Evolutionary conservation across 192 early-diverging fungal genomes (phyloP), one percentile per base, ranked within the genome.

Genomic region (Phlyctochytrium arcticum): DNA sequence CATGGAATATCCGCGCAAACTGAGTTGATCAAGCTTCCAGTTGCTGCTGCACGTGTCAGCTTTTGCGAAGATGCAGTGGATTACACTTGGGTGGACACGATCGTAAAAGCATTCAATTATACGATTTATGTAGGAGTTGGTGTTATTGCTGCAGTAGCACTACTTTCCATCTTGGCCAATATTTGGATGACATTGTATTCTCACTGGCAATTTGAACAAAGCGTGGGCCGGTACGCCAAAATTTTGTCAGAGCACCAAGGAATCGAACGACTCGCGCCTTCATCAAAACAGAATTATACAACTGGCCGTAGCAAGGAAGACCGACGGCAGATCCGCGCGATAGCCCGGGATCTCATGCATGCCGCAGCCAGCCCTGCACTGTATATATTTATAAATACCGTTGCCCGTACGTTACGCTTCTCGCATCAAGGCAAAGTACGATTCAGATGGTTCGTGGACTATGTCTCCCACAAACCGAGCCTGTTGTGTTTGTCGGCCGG

Each of bases 391-490:
- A 67, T 53, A 23, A 37, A 23, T 5, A 23, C 26, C 24, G 12
- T 67, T 57, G 37, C 46, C 46, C 15, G 46, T 5, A 4, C 50
- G 3, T 19, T 58, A 5, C 8, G 10, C 15, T 47, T 37, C 21
- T 57, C 65, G 0, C 55, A 59, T 21, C 15, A 10, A 26, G 57
- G 46, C 32, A 31, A 47, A n/a, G 31, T 51, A 34, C 65, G 65
- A 24, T 37, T 67, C 44, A 27, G 48, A 8, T 69, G 67, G 67
- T 62, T 69, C 42, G n/a, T 69, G 5, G 51, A 62, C 59, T 69
- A 69, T 32, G 36, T 46, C 26, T 61, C 58, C 8, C 67, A 69
- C 37, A 29, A 34, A 4, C 67, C 67, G 17, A 61, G 58, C 36
- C 21, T 60, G 19, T 19, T 61, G 24, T 61, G 57, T 24, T 44